Evolutionary conservation across 345 rosid species (phyloP), one percentile per base, ranked within the genome.

Genomic region (Litchi chinensis): DNA sequence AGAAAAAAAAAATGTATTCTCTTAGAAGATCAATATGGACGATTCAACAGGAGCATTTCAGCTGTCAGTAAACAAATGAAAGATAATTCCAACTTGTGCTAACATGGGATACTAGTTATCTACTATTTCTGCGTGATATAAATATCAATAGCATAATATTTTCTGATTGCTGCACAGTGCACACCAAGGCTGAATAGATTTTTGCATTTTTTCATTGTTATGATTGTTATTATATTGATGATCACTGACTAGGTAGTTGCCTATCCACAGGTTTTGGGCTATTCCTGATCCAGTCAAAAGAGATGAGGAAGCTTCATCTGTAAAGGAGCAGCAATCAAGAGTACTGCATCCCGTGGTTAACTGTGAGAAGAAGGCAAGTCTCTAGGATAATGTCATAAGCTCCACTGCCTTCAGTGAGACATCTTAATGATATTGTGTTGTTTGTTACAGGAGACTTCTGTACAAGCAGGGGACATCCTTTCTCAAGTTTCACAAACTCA

Each of bases 401-500:
- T 76, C 69, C 37, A 56, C 69, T 70, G 41, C 73, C n/a, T 48
- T 50, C 60, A 28, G 8, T 70, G 76, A 68, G 10, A 16, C 40
- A 52, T 77, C 74, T 75, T 80, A 65, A 71, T 44, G 62, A 57
- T 82, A 52, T 77, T 59, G 44, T 77, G 75, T 78, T 19, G 77
- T 32, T 18, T 77, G 41, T 83, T 72, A 64, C 80, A 88, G 97
- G 92, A 82, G 80, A 81, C 80, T 79, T 90, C 80, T 73, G 76
- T 80, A 39, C 85, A 80, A 87, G 85, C 87, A 48, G 88, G 89
- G 60, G 97, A 96, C 81, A 93, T 94, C 82, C 85, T 90, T 79
- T 96, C 97, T 79, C 95, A 85, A 84, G 97, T 96, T 81, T 87
- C 95, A n/a, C 97, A 93, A 86, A 91, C 98, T 79, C 97, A 87